Conservation (phyloP, 1,139 yeast species). For the Kurtzmaniella natalensis region DNA sequence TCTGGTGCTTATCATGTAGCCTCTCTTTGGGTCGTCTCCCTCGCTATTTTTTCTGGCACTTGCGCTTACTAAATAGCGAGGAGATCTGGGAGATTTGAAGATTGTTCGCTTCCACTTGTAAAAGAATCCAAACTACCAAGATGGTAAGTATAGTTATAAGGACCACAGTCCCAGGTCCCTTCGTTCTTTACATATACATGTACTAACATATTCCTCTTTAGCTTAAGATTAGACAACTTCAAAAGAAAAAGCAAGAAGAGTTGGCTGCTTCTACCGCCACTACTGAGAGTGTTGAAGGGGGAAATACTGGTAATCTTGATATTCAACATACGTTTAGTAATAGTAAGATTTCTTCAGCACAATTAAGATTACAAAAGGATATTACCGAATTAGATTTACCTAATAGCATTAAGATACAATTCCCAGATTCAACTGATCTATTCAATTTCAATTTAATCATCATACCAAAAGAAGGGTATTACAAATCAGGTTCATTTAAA, state of each 20-base stretch:
- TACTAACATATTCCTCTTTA: too few relatives aligned
- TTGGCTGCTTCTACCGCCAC: constrained; percentile 15
- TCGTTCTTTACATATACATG: too few relatives aligned
- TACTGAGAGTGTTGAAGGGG: constrained; percentile 20
- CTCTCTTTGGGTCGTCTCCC: too few relatives aligned
- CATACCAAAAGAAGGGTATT: constrained; percentile 77
- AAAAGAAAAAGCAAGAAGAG: constrained; percentile 52
- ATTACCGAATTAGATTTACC: constrained; percentile 69
- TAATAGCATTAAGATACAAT: constrained; percentile 50
- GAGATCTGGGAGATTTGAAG: too few relatives aligned
- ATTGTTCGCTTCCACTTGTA: too few relatives aligned
- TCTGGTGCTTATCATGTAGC: too few relatives aligned
- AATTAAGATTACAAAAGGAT: constrained; percentile 56
- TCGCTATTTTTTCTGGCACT: too few relatives aligned
- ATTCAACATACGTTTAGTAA: constrained; percentile 1
- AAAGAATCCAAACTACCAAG: too few relatives aligned
- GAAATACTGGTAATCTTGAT: constrained; percentile 9
- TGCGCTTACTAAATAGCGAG: too few relatives aligned
- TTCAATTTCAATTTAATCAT: constrained; percentile 60
- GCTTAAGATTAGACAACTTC: constrained; percentile 58
- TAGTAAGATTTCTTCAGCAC: constrained; percentile 44
- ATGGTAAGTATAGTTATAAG: too few relatives aligned
- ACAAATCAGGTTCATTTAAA: constrained; percentile 61
- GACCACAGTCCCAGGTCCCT: too few relatives aligned
- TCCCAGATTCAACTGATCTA: constrained; percentile 53